Base-by-base conservation (phyloP, 1,284 basidiomycete genomes). In the Ceratorhiza oryzae-sativae region DNA sequence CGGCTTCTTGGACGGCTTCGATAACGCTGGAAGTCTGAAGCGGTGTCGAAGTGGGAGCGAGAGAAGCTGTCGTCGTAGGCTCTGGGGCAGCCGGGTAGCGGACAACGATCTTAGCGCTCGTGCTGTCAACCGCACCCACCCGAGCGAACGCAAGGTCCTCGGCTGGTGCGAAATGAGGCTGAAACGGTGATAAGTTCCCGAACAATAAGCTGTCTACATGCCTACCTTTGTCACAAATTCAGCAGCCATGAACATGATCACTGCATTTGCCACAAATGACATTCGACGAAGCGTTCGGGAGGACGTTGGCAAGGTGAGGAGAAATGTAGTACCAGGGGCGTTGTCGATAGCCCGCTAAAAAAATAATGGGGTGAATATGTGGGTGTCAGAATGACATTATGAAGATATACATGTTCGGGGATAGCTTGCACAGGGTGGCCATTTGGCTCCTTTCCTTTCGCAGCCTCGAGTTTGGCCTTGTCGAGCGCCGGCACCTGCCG, bases 91-190 rank as follows among this genome's bases (percentile, higher is more conserved):
- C 49, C 30, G 90, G 89, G 76, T 88, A 86, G 32, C 90, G 86
- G 13, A 87, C 84, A 41, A 84, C 80, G 56, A 92, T 82, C 78
- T 90, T 91, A 73, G 81, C 88, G 60, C 82, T 81, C 75, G 88
- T 86, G 12, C 88, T 86, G 76, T 87, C 86, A 59, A 92, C 84
- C 2, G 90, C 90, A 12, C 90, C 90, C 62, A 91, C 81, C 59
- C 90, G 85, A 2, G 86, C 85, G 78, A 90, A 92, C 4, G 82
- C 80, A 72, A 90, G 84, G 76, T 85, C 83, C 13, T 80, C 67
- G 27, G 88, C 86, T 53, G 84, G 76, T 77, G 88, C 85, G 71
- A 87, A 77, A 75, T 85, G 82, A 10, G 89, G 87, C 8, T 84
- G 81, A 9, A 82, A 73, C 25, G 23, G n/a, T n/a, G n/a, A 42